Conservation (phyloP, 345 rosid species). For the Populus euphratica region DNA sequence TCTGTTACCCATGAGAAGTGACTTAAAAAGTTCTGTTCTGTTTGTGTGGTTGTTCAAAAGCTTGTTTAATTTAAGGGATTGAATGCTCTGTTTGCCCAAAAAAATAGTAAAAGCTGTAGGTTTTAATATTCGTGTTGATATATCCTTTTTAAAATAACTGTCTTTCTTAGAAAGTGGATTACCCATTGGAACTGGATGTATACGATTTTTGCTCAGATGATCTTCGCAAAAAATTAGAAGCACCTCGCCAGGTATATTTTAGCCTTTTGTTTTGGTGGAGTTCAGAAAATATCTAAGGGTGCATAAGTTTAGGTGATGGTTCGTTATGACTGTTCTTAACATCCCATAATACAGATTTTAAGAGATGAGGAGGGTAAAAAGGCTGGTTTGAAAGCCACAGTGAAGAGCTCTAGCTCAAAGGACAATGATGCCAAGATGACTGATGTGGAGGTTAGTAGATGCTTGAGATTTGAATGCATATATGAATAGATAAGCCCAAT, state of each 20-base stretch:
- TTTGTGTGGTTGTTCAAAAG: not conserved
- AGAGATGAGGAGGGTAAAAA: slow-evolving; percentile 88
- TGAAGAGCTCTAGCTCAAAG: slow-evolving; percentile 52
- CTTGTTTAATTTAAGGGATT: not conserved
- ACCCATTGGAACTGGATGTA: slow-evolving; percentile 86
- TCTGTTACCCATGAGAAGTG: not conserved
- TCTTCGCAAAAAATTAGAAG: slow-evolving; percentile 65
- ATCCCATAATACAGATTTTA: slow-evolving; percentile 42
- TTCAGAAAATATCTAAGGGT: not conserved
- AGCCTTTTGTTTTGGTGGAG: slow-evolving; percentile 4
- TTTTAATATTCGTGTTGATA: not conserved
- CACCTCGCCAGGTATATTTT: slow-evolving; percentile 75
- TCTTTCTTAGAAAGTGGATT: slow-evolving; percentile 84
- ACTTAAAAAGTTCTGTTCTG: not conserved
- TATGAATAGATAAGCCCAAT: not conserved
- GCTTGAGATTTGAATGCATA: not conserved
- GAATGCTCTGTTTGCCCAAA: not conserved
- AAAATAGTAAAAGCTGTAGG: not conserved
- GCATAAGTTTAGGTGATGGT: not conserved
- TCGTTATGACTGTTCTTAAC: not conserved
- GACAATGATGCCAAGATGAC: slow-evolving; percentile 69
- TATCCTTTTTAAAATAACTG: slow-evolving; percentile 7
- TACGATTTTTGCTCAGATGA: slow-evolving; percentile 89
- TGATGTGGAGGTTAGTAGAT: slow-evolving; percentile 59
- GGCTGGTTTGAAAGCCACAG: slow-evolving; percentile 58